phyloP scores from a whole-genome alignment of 2,329 filamentous ascomycete genomes.

The Colletotrichum sp. region DNA sequence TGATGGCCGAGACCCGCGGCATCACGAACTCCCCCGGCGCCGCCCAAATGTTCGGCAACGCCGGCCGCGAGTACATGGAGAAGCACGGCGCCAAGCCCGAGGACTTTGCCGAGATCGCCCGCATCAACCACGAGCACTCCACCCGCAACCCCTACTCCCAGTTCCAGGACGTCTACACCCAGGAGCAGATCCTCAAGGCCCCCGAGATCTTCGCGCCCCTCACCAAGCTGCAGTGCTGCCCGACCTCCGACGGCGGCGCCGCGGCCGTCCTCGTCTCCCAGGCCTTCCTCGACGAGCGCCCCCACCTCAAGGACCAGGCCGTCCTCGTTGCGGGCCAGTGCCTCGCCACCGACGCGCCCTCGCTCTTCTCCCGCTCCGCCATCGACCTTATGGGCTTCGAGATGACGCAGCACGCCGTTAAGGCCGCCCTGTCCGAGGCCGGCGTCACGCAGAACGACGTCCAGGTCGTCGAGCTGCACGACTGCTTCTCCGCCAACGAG shows the following conservation, averaged over 20 bases:
- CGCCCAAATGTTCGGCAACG: constrained; percentile 95
- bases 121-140: constrained; percentile 91
- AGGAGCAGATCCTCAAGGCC: constrained; percentile 78
- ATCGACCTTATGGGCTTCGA: constrained; percentile 91
- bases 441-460: constrained; percentile 66
- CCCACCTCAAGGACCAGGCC: constrained; percentile 83
- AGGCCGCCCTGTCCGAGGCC: constrained; percentile 76
- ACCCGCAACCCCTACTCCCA: constrained; percentile 97
- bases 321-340: constrained; percentile 87
- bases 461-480: constrained; percentile 89
- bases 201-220: constrained; percentile 84
- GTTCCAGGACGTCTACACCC: constrained; percentile 90
- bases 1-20: constrained; percentile 86
- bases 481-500: constrained; percentile 96
- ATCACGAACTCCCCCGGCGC: constrained; percentile 83
- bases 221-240: constrained; percentile 98
- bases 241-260: constrained; percentile 90
- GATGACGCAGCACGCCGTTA: constrained; percentile 78
- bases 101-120: constrained; percentile 94
- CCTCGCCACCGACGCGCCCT: constrained; percentile 82
- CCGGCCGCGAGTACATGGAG: constrained; percentile 92
- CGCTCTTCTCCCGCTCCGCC: constrained; percentile 77
- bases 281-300: constrained; percentile 83
- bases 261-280: constrained; percentile 90
- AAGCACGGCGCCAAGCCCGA: constrained; percentile 84